Base-by-base conservation (phyloP, 176 grass and related monocot species). In the maize (Zea mays) region DNA sequence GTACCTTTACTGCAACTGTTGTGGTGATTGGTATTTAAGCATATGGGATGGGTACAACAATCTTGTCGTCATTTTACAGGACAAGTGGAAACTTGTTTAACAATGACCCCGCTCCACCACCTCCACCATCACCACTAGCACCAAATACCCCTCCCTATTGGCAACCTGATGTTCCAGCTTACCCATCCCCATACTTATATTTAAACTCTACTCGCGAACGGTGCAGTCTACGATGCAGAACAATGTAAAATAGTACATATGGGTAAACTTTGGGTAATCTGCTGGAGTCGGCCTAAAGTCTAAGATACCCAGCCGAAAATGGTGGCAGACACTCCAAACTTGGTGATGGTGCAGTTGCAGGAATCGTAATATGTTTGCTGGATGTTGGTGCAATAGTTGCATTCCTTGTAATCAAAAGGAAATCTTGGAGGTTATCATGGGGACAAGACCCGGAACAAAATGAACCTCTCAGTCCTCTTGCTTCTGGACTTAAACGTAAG, bases 341-440 rank as follows among this genome's bases (percentile, higher is more conserved):
- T 51, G 69, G 80, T 66, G 92, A 85, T 78, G 92, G 96, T 62
- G 87, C 77, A 36, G 46, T 94, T 79, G 92, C 90, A 78, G 96
- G 90, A 86, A 99, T 95, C 83, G 81, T 92, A 58, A 73, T 92
- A 88, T 92, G 89, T 88, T 79, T 99, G 20, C 62, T 99, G n/a
- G 74, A 80, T 39, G 17, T 93, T 67, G 74, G 81, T 65, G 75
- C 84, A 73, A 44, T 90, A 17, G 45, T 87, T 83, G 68, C 78
- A 78, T 91, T 86, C 74, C 73, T 99, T 87, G 69, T 90, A 52
- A 87, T 90, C 57, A 86, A 89, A 70, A 93, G 76, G 76, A 90
- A 83, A 76, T 82, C 78, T 27, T 81, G 72, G 67, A 88, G 80
- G 43, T 49, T 83, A 14, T 84, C 89, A 38, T 42, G 20, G 10